phyloP scores from a whole-genome alignment of 2,329 filamentous ascomycete genomes.

The Mycogone perniciosa region DNA sequence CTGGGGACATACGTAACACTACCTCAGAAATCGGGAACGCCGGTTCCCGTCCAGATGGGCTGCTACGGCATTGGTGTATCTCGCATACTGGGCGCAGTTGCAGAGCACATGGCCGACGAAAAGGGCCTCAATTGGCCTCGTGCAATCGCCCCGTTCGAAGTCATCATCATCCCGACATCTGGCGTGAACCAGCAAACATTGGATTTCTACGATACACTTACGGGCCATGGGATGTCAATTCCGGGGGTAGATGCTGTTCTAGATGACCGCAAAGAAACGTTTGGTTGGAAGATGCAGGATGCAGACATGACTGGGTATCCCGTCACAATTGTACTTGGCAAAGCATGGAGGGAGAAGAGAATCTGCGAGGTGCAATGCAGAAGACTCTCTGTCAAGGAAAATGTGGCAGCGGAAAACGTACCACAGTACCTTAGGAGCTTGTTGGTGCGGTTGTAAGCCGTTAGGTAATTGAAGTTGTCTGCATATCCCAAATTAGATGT shows the following conservation, averaged over 20 bases:
- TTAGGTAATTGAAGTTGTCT: background rate
- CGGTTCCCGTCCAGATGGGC: slow-evolving; percentile 75
- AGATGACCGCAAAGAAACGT: slow-evolving; percentile 62
- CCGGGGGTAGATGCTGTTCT: slow-evolving; percentile 56
- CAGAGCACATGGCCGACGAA: slow-evolving; percentile 64
- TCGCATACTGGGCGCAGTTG: slow-evolving; percentile 80
- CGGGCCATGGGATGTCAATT: slow-evolving; percentile 12
- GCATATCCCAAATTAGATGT: background rate
- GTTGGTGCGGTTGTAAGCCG: slow-evolving; percentile 43
- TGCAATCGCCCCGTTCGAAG: slow-evolving; percentile 78
- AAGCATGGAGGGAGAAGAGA: slow-evolving; percentile 52
- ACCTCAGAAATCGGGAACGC: slow-evolving; percentile 21
- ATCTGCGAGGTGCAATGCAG: slow-evolving; percentile 76
- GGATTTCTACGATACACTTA: slow-evolving; percentile 58
- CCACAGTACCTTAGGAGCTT: slow-evolving; percentile 38
- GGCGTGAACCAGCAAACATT: slow-evolving; percentile 42
- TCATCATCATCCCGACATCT: slow-evolving; percentile 54
- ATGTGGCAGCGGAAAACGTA: slow-evolving; percentile 43
- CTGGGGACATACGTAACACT: slow-evolving; percentile 57
- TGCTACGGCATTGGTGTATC: slow-evolving; percentile 95
- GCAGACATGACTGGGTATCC: slow-evolving; percentile 88
- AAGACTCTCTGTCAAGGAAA: slow-evolving; percentile 54
- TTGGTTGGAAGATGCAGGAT: slow-evolving; percentile 85
- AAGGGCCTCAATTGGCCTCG: slow-evolving; percentile 83
- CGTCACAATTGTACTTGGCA: slow-evolving; percentile 72